A percentile compares a stretch with the other conserved stretches of the same genome.
These are phyloP conservation scores for Penicillium silybi DNA, from an alignment of 495 filamentous ascomycete species.

Conservation along the genomic window DNA sequence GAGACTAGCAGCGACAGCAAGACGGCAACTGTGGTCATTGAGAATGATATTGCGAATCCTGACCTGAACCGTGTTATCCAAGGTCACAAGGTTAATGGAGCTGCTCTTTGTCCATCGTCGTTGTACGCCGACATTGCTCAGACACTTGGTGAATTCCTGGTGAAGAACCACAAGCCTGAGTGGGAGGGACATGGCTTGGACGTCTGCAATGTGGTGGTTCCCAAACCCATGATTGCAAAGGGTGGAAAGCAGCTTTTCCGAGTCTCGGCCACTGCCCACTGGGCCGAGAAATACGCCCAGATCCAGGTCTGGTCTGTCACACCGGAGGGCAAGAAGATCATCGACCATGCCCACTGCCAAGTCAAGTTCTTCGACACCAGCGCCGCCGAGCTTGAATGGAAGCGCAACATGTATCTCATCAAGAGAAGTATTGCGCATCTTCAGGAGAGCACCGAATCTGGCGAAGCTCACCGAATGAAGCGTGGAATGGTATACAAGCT, in stretches of 20 bases:
- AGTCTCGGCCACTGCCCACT: slow-evolving; percentile 34
- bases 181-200: slow-evolving; percentile 53
- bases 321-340: slow-evolving; percentile 42
- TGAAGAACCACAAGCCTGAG: slow-evolving; percentile 54
- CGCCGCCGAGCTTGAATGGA: slow-evolving; percentile 39
- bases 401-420: slow-evolving; percentile 44
- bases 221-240: slow-evolving; percentile 67
- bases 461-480: slow-evolving; percentile 56
- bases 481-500: slow-evolving; percentile 75
- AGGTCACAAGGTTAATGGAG: slow-evolving; percentile 72
- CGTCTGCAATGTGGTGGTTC: slow-evolving; percentile 60
- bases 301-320: slow-evolving; percentile 42
- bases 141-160: slow-evolving; percentile 65
- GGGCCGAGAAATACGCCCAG: slow-evolving; percentile 24
- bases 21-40: slow-evolving; percentile 54
- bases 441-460: slow-evolving; percentile 45
- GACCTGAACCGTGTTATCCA: slow-evolving; percentile 57
- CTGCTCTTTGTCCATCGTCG: slow-evolving; percentile 54
- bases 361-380: slow-evolving; percentile 39
- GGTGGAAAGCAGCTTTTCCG: slow-evolving; percentile 47
- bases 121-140: slow-evolving; percentile 77
- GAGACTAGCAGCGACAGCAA: slow-evolving; percentile 53
- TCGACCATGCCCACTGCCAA: slow-evolving; percentile 48
- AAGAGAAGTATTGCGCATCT: slow-evolving; percentile 45
- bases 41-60: slow-evolving; percentile 62